Percentiles rank a stretch among this genome's conserved stretches.
Evolutionary conservation across 78 protist genomes (phyloP).

Genomic region (Bigelowiella natans): DNA sequence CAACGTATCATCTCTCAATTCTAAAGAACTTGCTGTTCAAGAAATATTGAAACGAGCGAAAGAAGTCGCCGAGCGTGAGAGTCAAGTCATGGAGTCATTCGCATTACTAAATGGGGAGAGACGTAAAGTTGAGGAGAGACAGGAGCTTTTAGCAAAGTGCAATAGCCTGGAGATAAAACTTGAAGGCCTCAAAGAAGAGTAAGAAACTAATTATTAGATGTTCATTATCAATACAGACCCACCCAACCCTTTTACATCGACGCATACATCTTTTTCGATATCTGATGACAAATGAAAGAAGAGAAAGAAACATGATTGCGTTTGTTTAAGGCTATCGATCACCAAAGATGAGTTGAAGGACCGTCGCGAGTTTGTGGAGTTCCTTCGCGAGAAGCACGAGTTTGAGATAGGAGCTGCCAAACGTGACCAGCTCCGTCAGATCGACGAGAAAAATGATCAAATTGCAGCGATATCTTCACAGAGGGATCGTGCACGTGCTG

Average conservation of each 20-base stretch:
- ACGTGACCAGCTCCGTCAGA: not conserved
- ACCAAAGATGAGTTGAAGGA: not conserved
- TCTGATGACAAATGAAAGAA: too few species aligned
- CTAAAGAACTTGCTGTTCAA: too few species aligned
- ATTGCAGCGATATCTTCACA: not conserved
- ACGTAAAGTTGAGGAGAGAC: not conserved
- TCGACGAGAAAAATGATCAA: not conserved
- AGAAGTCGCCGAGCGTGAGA: not conserved
- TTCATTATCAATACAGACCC: too few species aligned
- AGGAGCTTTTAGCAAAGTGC: not conserved
- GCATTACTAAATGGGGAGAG: not conserved
- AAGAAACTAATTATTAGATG: too few species aligned
- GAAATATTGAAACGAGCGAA: not conserved
- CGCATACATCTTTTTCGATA: too few species aligned
- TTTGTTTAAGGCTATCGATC: too few species aligned
- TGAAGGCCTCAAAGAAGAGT: not conserved
- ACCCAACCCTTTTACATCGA: too few species aligned
- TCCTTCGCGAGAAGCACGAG: not conserved
- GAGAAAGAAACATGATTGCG: too few species aligned
- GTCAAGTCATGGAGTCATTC: not conserved
- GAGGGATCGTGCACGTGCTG: not conserved
- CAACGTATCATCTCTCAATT: too few species aligned
- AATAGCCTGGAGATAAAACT: not conserved
- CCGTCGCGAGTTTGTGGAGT: not conserved
- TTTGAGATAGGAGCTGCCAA: not conserved